These are phyloP conservation scores for Penicillium ucsense DNA, from an alignment of 495 filamentous ascomycete species.

Conservation along the genomic window DNA sequence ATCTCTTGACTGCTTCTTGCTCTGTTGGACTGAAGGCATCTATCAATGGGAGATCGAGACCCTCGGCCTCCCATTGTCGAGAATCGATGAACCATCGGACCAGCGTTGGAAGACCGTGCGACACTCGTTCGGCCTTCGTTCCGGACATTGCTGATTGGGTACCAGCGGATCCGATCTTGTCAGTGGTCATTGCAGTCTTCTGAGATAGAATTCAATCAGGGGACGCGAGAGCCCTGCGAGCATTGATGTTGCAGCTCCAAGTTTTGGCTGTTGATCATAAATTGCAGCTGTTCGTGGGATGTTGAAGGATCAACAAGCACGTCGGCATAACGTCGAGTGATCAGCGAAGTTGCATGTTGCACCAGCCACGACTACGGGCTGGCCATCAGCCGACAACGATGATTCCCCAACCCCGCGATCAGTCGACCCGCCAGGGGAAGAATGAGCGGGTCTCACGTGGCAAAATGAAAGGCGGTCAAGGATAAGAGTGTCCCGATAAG, in stretches of 20 bases:
- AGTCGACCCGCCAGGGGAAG: not conserved
- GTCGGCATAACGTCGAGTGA: too few relatives aligned
- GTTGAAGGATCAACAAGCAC: too few relatives aligned
- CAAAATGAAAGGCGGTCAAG: constrained; percentile 5
- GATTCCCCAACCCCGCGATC: not conserved
- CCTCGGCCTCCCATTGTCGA: constrained; percentile 22
- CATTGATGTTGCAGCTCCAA: not conserved
- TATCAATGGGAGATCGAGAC: constrained; percentile 26
- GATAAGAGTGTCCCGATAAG: constrained; percentile 8
- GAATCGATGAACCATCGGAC: constrained; percentile 38
- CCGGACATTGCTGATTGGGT: not conserved
- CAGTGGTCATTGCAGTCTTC: constrained; percentile 3
- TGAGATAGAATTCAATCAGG: not conserved
- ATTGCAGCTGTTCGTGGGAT: too few relatives aligned
- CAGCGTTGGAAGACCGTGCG: constrained; percentile 11
- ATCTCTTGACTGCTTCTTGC: constrained; percentile 27
- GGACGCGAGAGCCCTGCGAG: not conserved
- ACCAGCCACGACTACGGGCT: too few relatives aligned
- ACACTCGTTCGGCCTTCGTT: not conserved
- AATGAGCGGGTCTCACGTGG: constrained; percentile 10
- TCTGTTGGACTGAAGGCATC: constrained; percentile 25
- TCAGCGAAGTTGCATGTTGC: too few relatives aligned
- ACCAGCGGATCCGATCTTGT: constrained; percentile 7
- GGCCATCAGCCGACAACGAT: not conserved
- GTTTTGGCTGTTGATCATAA: too few relatives aligned